Evolutionary conservation across 1,139 yeast species (phyloP).

Genomic region (Arxiozyma slooffiae): DNA sequence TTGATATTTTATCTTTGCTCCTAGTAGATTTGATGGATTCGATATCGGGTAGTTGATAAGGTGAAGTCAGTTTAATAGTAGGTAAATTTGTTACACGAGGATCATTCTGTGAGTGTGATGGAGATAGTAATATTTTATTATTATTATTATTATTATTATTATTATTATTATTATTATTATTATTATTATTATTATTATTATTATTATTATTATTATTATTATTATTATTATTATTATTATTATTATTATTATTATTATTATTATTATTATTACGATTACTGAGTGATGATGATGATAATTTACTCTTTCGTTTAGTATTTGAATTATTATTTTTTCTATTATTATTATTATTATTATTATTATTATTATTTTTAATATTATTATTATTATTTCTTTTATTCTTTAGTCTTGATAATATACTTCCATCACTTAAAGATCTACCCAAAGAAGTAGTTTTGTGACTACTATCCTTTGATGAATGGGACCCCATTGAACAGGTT

Average conservation of each 20-base stretch:
- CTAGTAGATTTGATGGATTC: constrained; percentile 12
- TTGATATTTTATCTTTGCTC: neutral
- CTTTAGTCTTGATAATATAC: neutral
- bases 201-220: neutral
- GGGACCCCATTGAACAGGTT: neutral
- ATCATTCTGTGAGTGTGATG: neutral
- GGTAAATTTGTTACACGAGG: neutral
- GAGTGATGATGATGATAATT: neutral
- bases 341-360: neutral
- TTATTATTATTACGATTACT: neutral
- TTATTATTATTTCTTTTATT: constrained; percentile 1
- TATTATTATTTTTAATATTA: neutral
- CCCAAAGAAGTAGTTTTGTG: neutral
- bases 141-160: neutral
- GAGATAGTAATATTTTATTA: neutral
- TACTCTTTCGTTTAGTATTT: neutral
- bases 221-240: neutral
- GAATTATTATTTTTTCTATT: neutral
- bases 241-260: neutral
- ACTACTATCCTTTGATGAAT: neutral
- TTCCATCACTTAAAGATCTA: constrained; percentile 2
- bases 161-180: neutral
- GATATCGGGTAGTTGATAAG: constrained; percentile 20
- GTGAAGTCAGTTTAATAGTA: constrained; percentile 2
- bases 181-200: neutral